Evolutionary conservation across 2,329 filamentous ascomycete genomes (phyloP).

Genomic region (Penicillium psychrosexuale): DNA sequence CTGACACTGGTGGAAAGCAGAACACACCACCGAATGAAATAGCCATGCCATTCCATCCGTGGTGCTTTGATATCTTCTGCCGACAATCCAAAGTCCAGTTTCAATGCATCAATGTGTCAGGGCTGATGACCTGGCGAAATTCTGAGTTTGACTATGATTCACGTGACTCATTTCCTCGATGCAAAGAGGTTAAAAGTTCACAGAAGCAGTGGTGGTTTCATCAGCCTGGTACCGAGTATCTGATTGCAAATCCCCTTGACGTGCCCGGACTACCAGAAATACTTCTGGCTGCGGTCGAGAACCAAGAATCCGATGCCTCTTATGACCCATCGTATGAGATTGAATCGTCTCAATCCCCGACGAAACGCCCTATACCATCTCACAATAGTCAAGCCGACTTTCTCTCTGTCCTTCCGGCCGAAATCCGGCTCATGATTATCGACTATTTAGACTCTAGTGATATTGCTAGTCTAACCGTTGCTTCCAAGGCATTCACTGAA

Average conservation of each 20-base stretch:
- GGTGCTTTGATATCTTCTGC: slow-evolving; percentile 22
- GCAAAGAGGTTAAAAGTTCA: not conserved
- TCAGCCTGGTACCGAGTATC: slow-evolving; percentile 9
- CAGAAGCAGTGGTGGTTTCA: slow-evolving; percentile 14
- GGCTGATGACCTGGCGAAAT: slow-evolving; percentile 18
- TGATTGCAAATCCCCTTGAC: slow-evolving; percentile 17
- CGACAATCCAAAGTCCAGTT: slow-evolving; percentile 16
- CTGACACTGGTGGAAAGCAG: not conserved
- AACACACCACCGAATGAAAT: not conserved
- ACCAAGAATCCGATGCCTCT: not conserved
- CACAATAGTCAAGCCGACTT: not conserved
- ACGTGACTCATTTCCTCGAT: slow-evolving; percentile 7
- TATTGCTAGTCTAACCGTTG: slow-evolving; percentile 4
- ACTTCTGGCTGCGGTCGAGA: not conserved
- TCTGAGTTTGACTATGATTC: slow-evolving; percentile 3
- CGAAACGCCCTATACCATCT: not conserved
- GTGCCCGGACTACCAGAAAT: slow-evolving; percentile 5
- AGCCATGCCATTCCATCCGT: slow-evolving; percentile 21
- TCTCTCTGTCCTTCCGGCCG: slow-evolving; percentile 1
- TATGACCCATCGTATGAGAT: not conserved
- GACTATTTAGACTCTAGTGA: slow-evolving; percentile 4
- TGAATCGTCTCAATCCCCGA: not conserved
- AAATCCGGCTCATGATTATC: slow-evolving; percentile 6
- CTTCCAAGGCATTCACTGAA: slow-evolving; percentile 10
- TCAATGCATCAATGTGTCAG: slow-evolving; percentile 2